Evolutionary conservation across 768 basidiomycete genomes (phyloP), one percentile per base, ranked within the genome.

Genomic region (Leccinum disarticulatum): DNA sequence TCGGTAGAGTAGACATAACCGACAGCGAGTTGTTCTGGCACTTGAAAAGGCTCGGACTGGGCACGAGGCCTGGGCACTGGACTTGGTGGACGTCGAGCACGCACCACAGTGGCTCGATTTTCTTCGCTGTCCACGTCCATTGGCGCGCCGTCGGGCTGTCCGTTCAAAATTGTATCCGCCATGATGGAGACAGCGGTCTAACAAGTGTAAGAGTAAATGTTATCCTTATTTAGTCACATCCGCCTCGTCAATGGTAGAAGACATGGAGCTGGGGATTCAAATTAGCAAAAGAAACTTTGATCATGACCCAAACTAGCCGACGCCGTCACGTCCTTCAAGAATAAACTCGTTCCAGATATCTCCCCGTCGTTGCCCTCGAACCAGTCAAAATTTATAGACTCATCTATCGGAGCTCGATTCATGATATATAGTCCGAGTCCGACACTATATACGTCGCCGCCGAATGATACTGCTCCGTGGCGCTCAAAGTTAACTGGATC

Each of bases 1-100:
- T 88, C 84, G 0, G 80, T 67, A 27, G 92, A 90, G 69, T 93
- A 98, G 58, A 96, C 87, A 76, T 90, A 94, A 52, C 94, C 95
- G 53, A 94, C 90, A 9, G 79, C 59, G 60, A 67, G 66, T 17
- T 59, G 55, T 2, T 63, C 61, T 8, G 62, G 63, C 5, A 28
- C 47, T 49, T 68, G 70, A 51, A 72, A 67, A 17, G 77, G 75
- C 57, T 71, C 75, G 9, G 72, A 73, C 35, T 66, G 72, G 22
- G 73, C 70, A 31, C 72, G 72, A 5, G 13, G 58, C 31, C 36
- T 52, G 38, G 58, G 63, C 9, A 17, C n/a, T 63, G 61, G 69
- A 49, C 69, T 68, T 25, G 59, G 58, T 52, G 66, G 64, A 56
- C 59, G 64, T 56, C 55, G 67, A 17, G 48, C 33, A 43, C 30